Conservation (phyloP, 306 rosid genomes). For the Carpinus viminea region DNA sequence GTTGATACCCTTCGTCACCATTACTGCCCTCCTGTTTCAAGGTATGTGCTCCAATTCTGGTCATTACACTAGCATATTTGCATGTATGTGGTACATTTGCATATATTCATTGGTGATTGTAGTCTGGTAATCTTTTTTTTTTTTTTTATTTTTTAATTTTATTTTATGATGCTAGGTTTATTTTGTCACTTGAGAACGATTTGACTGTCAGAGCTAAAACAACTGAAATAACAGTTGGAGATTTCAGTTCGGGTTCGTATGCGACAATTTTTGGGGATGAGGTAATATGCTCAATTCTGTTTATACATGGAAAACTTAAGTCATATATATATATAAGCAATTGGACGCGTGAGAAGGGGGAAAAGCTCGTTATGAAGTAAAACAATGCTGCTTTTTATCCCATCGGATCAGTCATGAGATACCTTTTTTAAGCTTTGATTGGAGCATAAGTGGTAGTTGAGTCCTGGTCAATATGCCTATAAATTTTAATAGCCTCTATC, state of each 20-base stretch:
- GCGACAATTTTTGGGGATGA: constrained; percentile 87
- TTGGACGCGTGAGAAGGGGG: too few species aligned
- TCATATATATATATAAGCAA: neutral
- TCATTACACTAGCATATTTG: neutral
- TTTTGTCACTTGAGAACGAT: constrained; percentile 86
- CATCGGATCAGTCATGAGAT: neutral
- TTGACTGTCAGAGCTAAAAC: constrained; percentile 88
- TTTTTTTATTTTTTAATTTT: constrained; percentile 2
- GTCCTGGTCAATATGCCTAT: neutral
- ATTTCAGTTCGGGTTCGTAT: constrained; percentile 81
- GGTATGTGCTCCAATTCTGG: constrained; percentile 45
- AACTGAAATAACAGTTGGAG: constrained; percentile 66
- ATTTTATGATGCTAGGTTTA: constrained; percentile 51
- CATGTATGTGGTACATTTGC: neutral
- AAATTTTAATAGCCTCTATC: neutral
- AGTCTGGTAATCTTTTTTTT: neutral
- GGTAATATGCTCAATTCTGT: constrained; percentile 41
- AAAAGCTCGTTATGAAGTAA: neutral
- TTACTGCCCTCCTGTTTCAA: constrained; percentile 88
- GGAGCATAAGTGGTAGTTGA: constrained; percentile 1
- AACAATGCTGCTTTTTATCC: neutral
- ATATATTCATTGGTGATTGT: neutral
- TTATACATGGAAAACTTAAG: neutral
- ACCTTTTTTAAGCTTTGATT: neutral
- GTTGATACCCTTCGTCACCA: constrained; percentile 78